Percentiles rank a stretch among this genome's conserved stretches.
phyloP scores from a whole-genome alignment of 805 yeast genomes.

The Wickerhamomyces hampshirensis region DNA sequence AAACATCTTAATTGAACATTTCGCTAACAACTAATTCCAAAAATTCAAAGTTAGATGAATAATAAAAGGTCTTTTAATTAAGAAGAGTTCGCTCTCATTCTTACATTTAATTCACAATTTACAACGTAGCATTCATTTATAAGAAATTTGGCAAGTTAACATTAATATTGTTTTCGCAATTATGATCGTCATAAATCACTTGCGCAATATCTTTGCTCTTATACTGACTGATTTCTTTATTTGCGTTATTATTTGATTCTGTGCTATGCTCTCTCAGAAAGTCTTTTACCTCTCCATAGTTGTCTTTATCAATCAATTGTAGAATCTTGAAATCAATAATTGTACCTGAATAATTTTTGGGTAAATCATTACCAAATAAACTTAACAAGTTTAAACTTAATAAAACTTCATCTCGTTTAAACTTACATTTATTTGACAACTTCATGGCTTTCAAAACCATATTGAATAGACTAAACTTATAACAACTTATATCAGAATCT shows the following conservation, averaged over 20 bases:
- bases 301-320: constrained; percentile 20
- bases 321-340: constrained; percentile 33
- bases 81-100: background rate
- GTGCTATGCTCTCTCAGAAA: constrained; percentile 1
- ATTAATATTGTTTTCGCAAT: constrained; percentile 26
- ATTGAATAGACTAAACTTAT: constrained; percentile 44
- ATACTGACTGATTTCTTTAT: background rate
- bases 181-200: constrained; percentile 51
- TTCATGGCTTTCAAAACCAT: constrained; percentile 44
- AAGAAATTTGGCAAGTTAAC: constrained; percentile 23
- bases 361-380: constrained; percentile 23
- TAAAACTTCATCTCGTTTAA: constrained; percentile 46
- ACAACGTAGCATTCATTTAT: constrained; percentile 2
- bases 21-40: constrained; percentile 76
- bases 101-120: background rate
- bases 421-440: constrained; percentile 47
- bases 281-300: constrained; percentile 1
- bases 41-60: too few species aligned
- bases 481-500: constrained; percentile 38
- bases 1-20: constrained; percentile 91
- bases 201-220: background rate
- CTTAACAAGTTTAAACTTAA: constrained; percentile 43
- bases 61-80: background rate
- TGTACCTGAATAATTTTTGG: constrained; percentile 36
- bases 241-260: constrained; percentile 3